These are phyloP conservation scores for Triticum urartu DNA, from an alignment of 176 grass and related monocot genomes.

Conservation along the genomic window DNA sequence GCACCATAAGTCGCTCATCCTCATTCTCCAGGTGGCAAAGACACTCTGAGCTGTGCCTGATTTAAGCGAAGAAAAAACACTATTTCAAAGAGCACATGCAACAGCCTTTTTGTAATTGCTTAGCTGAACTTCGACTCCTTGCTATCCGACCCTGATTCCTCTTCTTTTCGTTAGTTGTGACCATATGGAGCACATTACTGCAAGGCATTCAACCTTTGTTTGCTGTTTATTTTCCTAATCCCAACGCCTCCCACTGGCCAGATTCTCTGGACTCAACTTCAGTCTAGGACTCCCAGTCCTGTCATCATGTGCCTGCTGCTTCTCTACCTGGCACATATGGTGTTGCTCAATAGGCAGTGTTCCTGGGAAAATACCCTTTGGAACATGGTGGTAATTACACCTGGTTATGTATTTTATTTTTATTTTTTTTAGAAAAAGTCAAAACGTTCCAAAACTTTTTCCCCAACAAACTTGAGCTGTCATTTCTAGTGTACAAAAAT, in stretches of 20 bases:
- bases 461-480: no score
- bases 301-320: background rate
- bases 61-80: background rate
- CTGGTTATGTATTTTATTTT: no score
- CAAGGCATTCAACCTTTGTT: background rate
- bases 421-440: no score
- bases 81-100: background rate
- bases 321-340: background rate
- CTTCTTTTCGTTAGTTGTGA: background rate
- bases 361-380: background rate
- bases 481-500: no score
- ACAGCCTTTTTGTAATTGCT: background rate
- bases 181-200: background rate
- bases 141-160: background rate
- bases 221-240: background rate
- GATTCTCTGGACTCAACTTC: background rate
- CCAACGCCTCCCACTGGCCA: background rate
- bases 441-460: no score
- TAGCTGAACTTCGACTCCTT: background rate
- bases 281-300: background rate
- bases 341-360: constrained; percentile 4
- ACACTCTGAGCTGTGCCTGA: background rate
- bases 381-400: no score
- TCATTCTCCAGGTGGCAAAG: background rate
- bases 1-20: background rate